A percentile compares a stretch with the other conserved stretches of the same genome.
phyloP scores from a whole-genome alignment of 208 protist species.

The Leishmania martiniquensis region DNA sequence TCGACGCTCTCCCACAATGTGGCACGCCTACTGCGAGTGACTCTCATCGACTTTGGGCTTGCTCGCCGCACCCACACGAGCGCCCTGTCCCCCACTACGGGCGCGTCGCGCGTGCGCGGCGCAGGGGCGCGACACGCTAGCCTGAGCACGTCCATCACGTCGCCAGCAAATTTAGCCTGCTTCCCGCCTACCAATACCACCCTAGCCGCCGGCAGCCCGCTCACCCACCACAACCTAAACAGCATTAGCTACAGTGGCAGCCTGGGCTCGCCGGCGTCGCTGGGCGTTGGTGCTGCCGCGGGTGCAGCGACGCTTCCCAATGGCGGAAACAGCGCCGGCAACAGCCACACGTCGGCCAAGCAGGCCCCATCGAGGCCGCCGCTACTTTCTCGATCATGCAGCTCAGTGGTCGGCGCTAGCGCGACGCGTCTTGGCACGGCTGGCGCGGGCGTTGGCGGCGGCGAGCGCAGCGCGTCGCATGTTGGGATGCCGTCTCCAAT shows the following conservation, averaged over 20 bases:
- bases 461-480: constrained; percentile 4
- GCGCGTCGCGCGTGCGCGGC: constrained; percentile 2
- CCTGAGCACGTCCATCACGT: constrained; percentile 19
- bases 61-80: constrained; percentile 48
- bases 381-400: constrained; percentile 4
- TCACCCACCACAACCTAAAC: background rate
- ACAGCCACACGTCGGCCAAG: constrained; percentile 7
- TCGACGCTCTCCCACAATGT: constrained; percentile 19
- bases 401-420: background rate
- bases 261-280: background rate
- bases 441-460: background rate
- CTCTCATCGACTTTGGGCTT: constrained; percentile 84
- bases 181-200: background rate
- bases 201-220: background rate
- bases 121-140: constrained; percentile 1
- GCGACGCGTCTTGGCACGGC: background rate
- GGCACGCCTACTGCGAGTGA: constrained; percentile 54
- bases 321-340: constrained; percentile 6
- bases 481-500: constrained; percentile 60
- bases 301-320: background rate
- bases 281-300: background rate
- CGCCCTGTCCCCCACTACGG: constrained; percentile 1
- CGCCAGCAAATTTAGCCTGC: background rate
- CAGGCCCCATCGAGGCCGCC: background rate
- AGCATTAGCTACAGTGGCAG: constrained; percentile 8